These are phyloP conservation scores for Metarhizium guizhouense DNA, from an alignment of 2,329 filamentous ascomycete species.

Conservation along the genomic window DNA sequence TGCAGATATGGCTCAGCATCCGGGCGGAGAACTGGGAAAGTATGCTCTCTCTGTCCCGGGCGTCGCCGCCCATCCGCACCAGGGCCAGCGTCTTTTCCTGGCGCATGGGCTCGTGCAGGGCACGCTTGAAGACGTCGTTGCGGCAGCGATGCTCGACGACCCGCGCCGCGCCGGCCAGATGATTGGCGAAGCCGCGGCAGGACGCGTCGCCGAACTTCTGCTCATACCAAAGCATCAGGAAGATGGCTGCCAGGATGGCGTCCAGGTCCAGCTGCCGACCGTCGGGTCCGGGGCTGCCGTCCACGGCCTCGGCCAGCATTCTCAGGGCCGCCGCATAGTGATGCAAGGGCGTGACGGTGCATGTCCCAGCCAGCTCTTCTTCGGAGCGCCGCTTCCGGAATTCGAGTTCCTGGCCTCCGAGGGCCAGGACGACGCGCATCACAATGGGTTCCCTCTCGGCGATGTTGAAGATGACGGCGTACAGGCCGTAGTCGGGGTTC, in stretches of 20 bases:
- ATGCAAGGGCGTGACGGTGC: constrained; percentile 11
- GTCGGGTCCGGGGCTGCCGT: constrained; percentile 7
- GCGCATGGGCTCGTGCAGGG: background rate
- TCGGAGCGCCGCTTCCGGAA: constrained; percentile 12
- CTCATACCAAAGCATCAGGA: constrained; percentile 28
- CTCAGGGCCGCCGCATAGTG: constrained; percentile 24
- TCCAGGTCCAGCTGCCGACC: constrained; percentile 15
- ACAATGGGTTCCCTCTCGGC: constrained; percentile 23
- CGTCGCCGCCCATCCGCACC: constrained; percentile 1
- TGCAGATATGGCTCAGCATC: constrained; percentile 23
- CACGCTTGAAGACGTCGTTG: constrained; percentile 5
- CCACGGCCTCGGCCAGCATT: constrained; percentile 20
- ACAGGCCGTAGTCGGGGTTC: constrained; percentile 24
- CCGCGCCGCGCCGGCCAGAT: constrained; percentile 22
- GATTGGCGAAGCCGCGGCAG: constrained; percentile 20
- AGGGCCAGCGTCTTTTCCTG: constrained; percentile 6
- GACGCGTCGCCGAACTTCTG: constrained; percentile 26
- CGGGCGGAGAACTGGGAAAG: constrained; percentile 24
- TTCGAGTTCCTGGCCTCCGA: constrained; percentile 22
- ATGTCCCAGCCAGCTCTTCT: constrained; percentile 4
- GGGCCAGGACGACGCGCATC: constrained; percentile 26
- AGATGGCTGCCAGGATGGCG: constrained; percentile 19
- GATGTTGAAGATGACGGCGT: constrained; percentile 25
- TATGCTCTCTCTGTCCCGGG: background rate
- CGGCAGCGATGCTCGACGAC: constrained; percentile 19